These are phyloP conservation scores for Ustilago tritici DNA, from an alignment of 1,284 basidiomycete genomes.

Conservation along the genomic window DNA sequence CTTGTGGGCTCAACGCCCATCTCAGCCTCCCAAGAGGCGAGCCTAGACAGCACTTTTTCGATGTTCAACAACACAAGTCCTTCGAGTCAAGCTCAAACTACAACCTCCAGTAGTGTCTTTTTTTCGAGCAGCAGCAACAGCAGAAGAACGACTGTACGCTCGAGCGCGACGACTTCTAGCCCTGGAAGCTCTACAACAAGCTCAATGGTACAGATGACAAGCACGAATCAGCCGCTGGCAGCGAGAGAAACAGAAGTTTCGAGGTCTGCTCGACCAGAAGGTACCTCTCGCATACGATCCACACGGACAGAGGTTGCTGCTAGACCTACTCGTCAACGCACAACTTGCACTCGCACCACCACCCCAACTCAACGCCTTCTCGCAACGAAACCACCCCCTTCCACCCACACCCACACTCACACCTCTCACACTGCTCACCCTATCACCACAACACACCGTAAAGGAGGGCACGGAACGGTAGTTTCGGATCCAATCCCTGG, in stretches of 20 bases:
- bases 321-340: neutral
- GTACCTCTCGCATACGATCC: neutral
- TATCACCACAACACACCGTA: neutral
- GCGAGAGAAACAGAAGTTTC: too few relatives aligned
- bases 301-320: neutral
- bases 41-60: neutral
- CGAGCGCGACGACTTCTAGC: too few relatives aligned
- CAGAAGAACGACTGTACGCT: too few relatives aligned
- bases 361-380: neutral
- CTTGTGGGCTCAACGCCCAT: neutral
- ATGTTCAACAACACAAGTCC: neutral
- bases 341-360: neutral
- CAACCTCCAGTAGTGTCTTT: too few relatives aligned
- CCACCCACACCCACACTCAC: neutral
- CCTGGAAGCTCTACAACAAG: too few relatives aligned
- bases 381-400: neutral
- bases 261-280: neutral
- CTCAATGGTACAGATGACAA: too few relatives aligned
- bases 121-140: too few relatives aligned
- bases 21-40: neutral
- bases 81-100: too few relatives aligned
- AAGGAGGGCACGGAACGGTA: neutral
- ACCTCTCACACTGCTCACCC: conserved; percentile 5
- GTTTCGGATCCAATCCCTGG: conserved; percentile 22
- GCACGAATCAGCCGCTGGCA: too few relatives aligned